Evolutionary conservation across 106 monocot genomes (phyloP).

Genomic region (Cymbidium sinense): DNA sequence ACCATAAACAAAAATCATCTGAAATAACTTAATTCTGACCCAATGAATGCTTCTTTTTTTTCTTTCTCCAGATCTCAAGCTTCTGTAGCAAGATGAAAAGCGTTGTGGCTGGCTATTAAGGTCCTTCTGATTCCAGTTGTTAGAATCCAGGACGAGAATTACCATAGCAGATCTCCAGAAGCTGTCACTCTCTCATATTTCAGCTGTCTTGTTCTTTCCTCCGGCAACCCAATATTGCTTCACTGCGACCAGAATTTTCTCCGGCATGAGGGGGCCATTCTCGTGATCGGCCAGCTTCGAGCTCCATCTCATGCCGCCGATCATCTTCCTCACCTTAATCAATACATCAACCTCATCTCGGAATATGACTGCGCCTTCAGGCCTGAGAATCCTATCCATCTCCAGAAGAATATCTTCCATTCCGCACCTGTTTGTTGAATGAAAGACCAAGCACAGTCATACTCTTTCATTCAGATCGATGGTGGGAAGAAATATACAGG

Average conservation of each 20-base stretch:
- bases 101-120: neutral
- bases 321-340: constrained; percentile 24
- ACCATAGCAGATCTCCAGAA: neutral
- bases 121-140: neutral
- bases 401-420: constrained; percentile 48
- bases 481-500: neutral
- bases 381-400: constrained; percentile 43
- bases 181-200: neutral
- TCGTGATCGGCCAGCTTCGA: constrained; percentile 36
- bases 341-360: constrained; percentile 36
- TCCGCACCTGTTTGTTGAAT: constrained; percentile 27
- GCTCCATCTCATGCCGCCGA: constrained; percentile 32
- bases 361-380: constrained; percentile 43
- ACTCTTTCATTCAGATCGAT: neutral
- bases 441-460: neutral
- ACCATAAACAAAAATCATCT: constrained; percentile 3
- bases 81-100: neutral
- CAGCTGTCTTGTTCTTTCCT: constrained; percentile 8
- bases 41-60: neutral
- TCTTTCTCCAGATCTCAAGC: neutral
- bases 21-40: neutral
- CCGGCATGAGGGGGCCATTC: constrained; percentile 30
- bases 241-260: constrained; percentile 34
- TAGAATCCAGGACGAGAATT: neutral
- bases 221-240: constrained; percentile 42